Conservation (phyloP, 768 basidiomycete genomes). For the Sistotremastrum niveocremeum region DNA sequence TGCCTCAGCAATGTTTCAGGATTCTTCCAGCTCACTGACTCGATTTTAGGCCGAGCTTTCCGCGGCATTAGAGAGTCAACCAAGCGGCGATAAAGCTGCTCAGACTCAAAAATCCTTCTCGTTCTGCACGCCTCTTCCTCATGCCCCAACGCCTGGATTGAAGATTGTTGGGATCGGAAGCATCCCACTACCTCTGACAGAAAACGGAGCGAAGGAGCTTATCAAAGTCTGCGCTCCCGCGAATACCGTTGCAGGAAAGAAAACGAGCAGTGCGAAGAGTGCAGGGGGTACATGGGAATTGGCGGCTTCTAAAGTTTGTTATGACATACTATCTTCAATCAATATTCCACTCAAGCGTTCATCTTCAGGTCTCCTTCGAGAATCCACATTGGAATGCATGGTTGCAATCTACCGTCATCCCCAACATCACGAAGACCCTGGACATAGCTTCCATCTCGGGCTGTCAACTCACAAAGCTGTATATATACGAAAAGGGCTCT, state of each 20-base stretch:
- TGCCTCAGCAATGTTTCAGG: too few relatives aligned
- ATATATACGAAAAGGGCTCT: constrained; percentile 36
- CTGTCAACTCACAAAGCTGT: constrained; percentile 30
- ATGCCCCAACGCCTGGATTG: constrained; percentile 29
- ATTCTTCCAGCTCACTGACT: too few relatives aligned
- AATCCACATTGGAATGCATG: constrained; percentile 29
- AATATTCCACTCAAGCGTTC: not conserved
- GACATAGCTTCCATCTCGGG: constrained; percentile 19
- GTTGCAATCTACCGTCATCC: constrained; percentile 17
- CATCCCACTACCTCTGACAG: constrained; percentile 30
- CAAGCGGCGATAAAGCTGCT: too few relatives aligned
- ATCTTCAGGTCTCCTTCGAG: constrained; percentile 20
- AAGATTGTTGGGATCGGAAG: constrained; percentile 25
- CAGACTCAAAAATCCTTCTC: too few relatives aligned
- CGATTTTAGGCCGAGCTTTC: too few relatives aligned
- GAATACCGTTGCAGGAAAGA: constrained; percentile 31
- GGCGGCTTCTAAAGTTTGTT: constrained; percentile 18
- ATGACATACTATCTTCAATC: not conserved
- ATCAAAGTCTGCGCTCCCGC: constrained; percentile 24
- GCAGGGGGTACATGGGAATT: constrained; percentile 42
- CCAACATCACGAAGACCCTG: constrained; percentile 21
- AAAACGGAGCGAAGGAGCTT: constrained; percentile 25
- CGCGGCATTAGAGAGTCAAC: too few relatives aligned
- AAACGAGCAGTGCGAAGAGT: constrained; percentile 27
- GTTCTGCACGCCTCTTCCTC: too few relatives aligned